Conservation (phyloP, 176 grass and related monocot genomes). For the Echinochloa phyllopogon region DNA sequence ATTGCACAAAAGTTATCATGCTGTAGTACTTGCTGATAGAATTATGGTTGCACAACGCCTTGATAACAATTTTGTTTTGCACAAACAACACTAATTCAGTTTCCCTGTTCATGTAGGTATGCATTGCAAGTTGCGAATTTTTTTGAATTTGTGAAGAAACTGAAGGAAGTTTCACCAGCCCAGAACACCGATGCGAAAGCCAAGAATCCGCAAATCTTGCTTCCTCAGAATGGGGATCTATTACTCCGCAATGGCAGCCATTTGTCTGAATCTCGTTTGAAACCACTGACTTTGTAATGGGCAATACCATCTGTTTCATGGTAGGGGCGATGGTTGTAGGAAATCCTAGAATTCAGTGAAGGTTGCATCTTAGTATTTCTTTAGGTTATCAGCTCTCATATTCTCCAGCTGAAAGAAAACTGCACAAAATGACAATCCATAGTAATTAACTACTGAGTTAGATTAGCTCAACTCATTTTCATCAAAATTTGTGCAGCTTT, state of each 20-base stretch:
- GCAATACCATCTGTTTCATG: slow-evolving; percentile 5
- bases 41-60: not conserved
- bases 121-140: slow-evolving; percentile 56
- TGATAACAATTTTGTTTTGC: not conserved
- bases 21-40: not conserved
- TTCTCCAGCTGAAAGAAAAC: not conserved
- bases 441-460: not conserved
- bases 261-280: slow-evolving; percentile 44
- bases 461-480: not conserved
- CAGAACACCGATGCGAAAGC: slow-evolving; percentile 6
- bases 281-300: slow-evolving; percentile 31
- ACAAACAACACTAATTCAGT: not conserved
- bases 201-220: slow-evolving; percentile 39
- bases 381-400: not conserved
- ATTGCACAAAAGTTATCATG: not conserved
- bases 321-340: slow-evolving; percentile 26
- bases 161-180: slow-evolving; percentile 43
- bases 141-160: slow-evolving; percentile 67
- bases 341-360: not conserved
- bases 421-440: not conserved
- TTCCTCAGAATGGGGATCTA: slow-evolving; percentile 40
- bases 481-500: slow-evolving; percentile 22
- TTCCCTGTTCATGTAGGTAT: slow-evolving; percentile 38
- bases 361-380: not conserved
- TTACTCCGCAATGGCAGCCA: slow-evolving; percentile 32